Conservation (phyloP, 163 green algal species). For the Chlorella variabilis region DNA sequence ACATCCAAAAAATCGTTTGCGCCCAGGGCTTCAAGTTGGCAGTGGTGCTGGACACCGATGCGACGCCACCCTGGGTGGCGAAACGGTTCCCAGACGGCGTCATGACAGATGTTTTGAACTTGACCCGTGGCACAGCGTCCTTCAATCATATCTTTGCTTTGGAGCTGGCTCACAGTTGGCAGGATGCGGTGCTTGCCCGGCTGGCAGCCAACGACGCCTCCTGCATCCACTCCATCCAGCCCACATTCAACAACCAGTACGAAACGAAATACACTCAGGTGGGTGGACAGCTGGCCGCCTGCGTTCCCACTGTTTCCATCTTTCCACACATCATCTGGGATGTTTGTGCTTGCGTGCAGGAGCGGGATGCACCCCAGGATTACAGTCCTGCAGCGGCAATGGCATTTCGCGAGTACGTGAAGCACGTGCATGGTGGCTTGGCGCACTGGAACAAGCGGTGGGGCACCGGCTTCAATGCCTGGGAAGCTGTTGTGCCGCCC, state of each 20-base stretch:
- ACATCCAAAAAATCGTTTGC: neutral
- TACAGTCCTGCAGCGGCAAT: neutral
- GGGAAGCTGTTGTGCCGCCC: neutral
- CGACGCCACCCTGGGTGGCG: neutral
- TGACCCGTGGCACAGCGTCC: neutral
- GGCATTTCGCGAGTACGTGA: neutral
- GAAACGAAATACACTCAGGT: conserved; percentile 9
- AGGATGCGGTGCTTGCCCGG: neutral
- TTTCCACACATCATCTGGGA: too few relatives aligned
- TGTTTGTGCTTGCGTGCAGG: too few relatives aligned
- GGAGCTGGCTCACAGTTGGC: neutral
- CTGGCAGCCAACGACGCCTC: neutral
- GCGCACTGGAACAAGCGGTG: neutral
- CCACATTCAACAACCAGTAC: conserved; percentile 13
- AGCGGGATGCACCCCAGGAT: neutral
- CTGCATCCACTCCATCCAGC: neutral
- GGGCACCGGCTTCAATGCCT: neutral
- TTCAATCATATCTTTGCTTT: too few relatives aligned
- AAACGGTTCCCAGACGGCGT: neutral
- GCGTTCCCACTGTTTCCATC: too few relatives aligned
- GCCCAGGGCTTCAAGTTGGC: neutral
- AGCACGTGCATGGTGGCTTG: neutral
- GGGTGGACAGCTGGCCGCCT: neutral
- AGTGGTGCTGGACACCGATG: neutral
- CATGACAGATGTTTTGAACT: neutral